Percentiles rank a stretch among this genome's conserved stretches.
These are phyloP conservation scores for Penicillium cinerascens DNA, from an alignment of 495 filamentous ascomycete genomes.

Conservation along the genomic window DNA sequence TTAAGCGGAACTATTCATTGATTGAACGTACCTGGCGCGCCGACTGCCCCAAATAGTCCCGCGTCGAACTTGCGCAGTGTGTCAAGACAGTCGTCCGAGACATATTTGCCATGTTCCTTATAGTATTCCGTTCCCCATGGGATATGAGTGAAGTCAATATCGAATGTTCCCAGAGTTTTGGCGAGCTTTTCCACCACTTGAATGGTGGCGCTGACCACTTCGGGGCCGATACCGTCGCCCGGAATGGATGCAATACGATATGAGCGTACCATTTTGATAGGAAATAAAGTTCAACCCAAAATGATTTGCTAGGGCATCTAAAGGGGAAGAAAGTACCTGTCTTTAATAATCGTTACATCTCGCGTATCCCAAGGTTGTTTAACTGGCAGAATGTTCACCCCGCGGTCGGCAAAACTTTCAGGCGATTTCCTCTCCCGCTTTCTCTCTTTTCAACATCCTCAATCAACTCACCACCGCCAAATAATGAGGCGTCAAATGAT, in stretches of 20 bases:
- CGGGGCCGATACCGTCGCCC: conserved; percentile 41
- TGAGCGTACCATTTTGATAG: conserved; percentile 8
- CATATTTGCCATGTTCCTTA: conserved; percentile 38
- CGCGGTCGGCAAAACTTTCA: conserved; percentile 27
- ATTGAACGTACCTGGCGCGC: conserved; percentile 29
- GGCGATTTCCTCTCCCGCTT: conserved; percentile 13
- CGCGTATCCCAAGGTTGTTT: background rate
- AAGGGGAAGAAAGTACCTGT: background rate
- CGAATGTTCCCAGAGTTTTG: conserved; percentile 29
- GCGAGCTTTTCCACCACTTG: conserved; percentile 34
- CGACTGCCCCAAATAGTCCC: conserved; percentile 47
- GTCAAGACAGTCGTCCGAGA: conserved; percentile 38
- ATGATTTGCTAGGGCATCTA: background rate
- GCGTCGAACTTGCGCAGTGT: conserved; percentile 40
- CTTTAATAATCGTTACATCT: background rate
- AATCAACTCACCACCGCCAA: background rate
- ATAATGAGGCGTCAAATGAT: conserved; percentile 1
- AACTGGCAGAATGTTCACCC: conserved; percentile 7
- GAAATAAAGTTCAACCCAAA: background rate
- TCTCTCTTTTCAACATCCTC: background rate
- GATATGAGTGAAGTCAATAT: conserved; percentile 37
- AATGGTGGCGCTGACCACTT: conserved; percentile 37
- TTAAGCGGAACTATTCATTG: background rate
- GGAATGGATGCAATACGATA: conserved; percentile 42
- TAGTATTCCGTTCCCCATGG: conserved; percentile 41